Percentiles rank a stretch among this genome's conserved stretches.
Conservation (phyloP, 441 rosid genomes). For the Mallotus japonicus region DNA sequence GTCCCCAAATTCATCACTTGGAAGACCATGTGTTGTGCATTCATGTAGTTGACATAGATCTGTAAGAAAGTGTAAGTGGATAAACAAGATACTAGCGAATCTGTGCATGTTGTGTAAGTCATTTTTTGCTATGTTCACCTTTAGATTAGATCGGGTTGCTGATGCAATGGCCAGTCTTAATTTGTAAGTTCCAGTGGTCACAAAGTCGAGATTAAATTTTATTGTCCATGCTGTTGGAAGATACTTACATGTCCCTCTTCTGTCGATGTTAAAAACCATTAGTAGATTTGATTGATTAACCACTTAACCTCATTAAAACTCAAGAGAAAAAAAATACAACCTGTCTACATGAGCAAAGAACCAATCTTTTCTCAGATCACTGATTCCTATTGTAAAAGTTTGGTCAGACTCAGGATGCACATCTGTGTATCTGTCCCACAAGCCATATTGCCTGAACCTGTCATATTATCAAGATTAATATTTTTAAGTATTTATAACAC, state of each 20-base stretch:
- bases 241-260: conserved; percentile 35
- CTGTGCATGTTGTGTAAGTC: no score
- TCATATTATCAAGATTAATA: neutral
- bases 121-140: conserved; percentile 21
- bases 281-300: neutral
- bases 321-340: conserved; percentile 5
- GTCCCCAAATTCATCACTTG: conserved; percentile 35
- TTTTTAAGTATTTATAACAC: no score
- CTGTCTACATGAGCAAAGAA: conserved; percentile 47
- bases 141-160: conserved; percentile 34
- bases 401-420: conserved; percentile 36
- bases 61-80: conserved; percentile 4
- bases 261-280: conserved; percentile 10
- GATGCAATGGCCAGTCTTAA: conserved; percentile 42
- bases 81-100: neutral
- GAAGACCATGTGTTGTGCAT: conserved; percentile 27
- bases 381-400: conserved; percentile 33
- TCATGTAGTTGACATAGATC: conserved; percentile 28
- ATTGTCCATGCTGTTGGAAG: conserved; percentile 35
- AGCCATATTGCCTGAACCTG: conserved; percentile 44
- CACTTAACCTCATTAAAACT: neutral
- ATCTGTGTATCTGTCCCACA: conserved; percentile 45
- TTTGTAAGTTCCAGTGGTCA: conserved; percentile 34
- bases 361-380: conserved; percentile 33
- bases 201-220: conserved; percentile 31